Evolutionary conservation across 1,284 basidiomycete genomes (phyloP), one percentile per base, ranked within the genome.

Genomic region (Apiotrichum laibachii): DNA sequence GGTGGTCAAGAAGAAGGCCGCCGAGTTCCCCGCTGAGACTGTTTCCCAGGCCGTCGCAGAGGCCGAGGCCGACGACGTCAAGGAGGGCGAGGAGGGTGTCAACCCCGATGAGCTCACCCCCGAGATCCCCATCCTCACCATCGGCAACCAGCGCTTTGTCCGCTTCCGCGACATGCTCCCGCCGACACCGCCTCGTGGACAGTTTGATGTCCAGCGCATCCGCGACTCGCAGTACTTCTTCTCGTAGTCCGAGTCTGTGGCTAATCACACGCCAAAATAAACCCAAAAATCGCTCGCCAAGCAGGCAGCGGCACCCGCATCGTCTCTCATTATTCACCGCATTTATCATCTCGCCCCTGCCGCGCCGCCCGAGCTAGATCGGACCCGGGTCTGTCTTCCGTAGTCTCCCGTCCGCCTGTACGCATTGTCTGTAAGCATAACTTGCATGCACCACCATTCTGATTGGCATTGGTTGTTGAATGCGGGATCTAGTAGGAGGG

Each of bases 151-250:
- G 42, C 69, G 66, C 26, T 95, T 92, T 73, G 84, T 95, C 60
- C 82, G 86, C 63, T 79, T 99, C 42, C 79, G 81, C 34, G 88
- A 90, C 66, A 69, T 95, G 63, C 76, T 99, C 16, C 94, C 94
- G 0, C 85, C 87, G 0, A 79, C 94, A 22, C 95, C 95, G 0
- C 77, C 85, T 72, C 91, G 92, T 80, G 96, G 95, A 60, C 81
- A 83, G 57, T 98, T 99, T 75, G 85, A 93, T 68, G 92, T 99
- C 61, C 82, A 85, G 71, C 84, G 83, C 63, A 94, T 98, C 79
- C 87, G 88, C 72, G 78, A 85, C 51, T 90, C 88, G 45, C 81
- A 83, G 49, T 97, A 96, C 78, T 97, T 97, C 84, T 96, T 95
- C 82, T 77, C 76, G 37, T 79, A 71, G 63, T 39, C 18, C 34